Evolutionary conservation across 2,329 filamentous ascomycete species (phyloP), one percentile per base, ranked within the genome.

Genomic region (Exophiala aquamarina): DNA sequence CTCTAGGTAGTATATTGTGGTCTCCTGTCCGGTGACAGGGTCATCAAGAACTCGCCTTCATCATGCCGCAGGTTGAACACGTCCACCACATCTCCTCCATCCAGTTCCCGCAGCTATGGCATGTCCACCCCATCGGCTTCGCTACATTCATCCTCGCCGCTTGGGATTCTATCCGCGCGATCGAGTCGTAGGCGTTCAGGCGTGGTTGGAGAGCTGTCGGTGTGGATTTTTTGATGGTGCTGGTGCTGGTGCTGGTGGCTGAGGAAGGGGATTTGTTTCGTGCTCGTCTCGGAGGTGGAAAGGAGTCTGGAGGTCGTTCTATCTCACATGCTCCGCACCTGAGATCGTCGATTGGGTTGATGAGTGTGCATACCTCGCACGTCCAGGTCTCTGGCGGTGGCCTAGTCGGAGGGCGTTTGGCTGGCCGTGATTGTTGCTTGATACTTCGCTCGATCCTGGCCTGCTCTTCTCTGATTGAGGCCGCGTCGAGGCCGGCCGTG

Each of bases 61-160:
- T 79, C 7, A 64, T 68, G 40, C 81, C 80, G 61, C 81, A 84
- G 9, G 69, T 68, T 11, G 75, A 74, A 56, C 81, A 84, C 3
- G 79, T 83, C 81, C 80, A 84, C 79, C 80, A 84, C 56, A 79
- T 67, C 15, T 71, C 73, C 61, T 84, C 81, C 79, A 83, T 84
- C 50, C 81, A 84, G 1, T 75, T 73, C 4, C 78, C 77, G 50
- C 82, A 85, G 4, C 67, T 64, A 41, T 69, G 58, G 61, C 82
- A 85, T 44, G 75, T 68, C 82, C 82, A 84, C 1, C 79, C 81
- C 15, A 82, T 58, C 2, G 75, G 72, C 33, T 72, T 65, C 23
- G 68, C 78, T 17, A 81, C 59, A 6, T 26, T 26, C 3, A 73
- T 71, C 31, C 68, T 69, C 15, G 66, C 67, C n/a, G 65, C 64